A percentile compares a stretch with the other conserved stretches of the same genome.
phyloP scores from a whole-genome alignment of 192 early-diverging fungal genomes.

The Gryganskiella cystojenkinii region DNA sequence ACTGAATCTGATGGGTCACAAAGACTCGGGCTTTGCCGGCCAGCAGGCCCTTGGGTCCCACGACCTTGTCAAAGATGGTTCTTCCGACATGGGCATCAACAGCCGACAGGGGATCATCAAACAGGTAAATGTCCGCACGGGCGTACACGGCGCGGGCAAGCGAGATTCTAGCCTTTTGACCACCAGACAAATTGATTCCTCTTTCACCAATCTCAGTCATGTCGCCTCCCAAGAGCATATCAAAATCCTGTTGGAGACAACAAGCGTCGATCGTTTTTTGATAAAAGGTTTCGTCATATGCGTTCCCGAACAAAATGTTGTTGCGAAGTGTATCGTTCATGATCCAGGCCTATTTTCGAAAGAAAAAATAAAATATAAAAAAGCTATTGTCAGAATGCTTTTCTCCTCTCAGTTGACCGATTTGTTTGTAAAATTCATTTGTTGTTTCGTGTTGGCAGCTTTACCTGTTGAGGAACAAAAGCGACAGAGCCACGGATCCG shows the following conservation, averaged over 20 bases:
- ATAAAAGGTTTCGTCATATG: slow-evolving; percentile 76
- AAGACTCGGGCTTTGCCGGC: slow-evolving; percentile 78
- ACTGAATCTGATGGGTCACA: slow-evolving; percentile 82
- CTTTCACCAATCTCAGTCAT: slow-evolving; percentile 88
- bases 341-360: slow-evolving; percentile 90
- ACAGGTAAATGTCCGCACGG: slow-evolving; percentile 70
- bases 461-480: slow-evolving; percentile 61
- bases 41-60: slow-evolving; percentile 83
- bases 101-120: slow-evolving; percentile 60
- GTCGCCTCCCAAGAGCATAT: slow-evolving; percentile 84
- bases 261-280: slow-evolving; percentile 75
- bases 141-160: slow-evolving; percentile 76
- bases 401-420: too few relatives aligned
- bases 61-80: slow-evolving; percentile 68
- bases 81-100: slow-evolving; percentile 56
- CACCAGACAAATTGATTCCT: slow-evolving; percentile 87
- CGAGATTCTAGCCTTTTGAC: slow-evolving; percentile 75
- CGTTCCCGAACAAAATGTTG: slow-evolving; percentile 89
- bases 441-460: too few relatives aligned
- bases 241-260: slow-evolving; percentile 83
- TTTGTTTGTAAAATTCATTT: too few relatives aligned
- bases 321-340: slow-evolving; percentile 91
- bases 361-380: too few relatives aligned
- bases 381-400: too few relatives aligned
- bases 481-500: slow-evolving; percentile 68